phyloP scores from a whole-genome alignment of 768 basidiomycete genomes.

The Aureoboletus auriporus region DNA sequence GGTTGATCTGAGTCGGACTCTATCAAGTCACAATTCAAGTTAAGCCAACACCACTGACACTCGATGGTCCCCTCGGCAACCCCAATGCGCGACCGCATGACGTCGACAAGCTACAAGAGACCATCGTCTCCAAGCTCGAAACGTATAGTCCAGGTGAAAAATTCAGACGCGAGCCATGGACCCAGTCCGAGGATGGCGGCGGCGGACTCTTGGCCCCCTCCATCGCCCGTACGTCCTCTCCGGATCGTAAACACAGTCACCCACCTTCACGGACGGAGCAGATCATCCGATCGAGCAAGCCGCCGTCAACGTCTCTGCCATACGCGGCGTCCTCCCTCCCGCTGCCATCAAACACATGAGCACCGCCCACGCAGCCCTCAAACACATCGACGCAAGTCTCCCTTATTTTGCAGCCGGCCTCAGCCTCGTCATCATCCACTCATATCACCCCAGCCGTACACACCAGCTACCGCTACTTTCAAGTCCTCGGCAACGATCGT shows the following conservation, averaged over 20 bases:
- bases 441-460: slow-evolving; percentile 20
- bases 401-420: slow-evolving; percentile 17
- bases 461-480: slow-evolving; percentile 26
- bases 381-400: slow-evolving; percentile 10
- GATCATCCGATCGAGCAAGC: slow-evolving; percentile 20
- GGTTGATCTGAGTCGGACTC: too few relatives aligned
- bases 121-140: slow-evolving; percentile 21
- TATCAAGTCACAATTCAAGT: too few relatives aligned
- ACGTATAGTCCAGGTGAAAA: slow-evolving; percentile 2
- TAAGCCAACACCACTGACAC: too few relatives aligned
- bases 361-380: slow-evolving; percentile 14
- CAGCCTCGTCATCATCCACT: slow-evolving; percentile 20
- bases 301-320: slow-evolving; percentile 17
- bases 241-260: background rate
- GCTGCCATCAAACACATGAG: slow-evolving; percentile 22
- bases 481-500: slow-evolving; percentile 10
- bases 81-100: slow-evolving; percentile 12
- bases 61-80: too few relatives aligned
- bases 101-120: slow-evolving; percentile 15
- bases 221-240: background rate
- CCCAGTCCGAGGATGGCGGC: slow-evolving; percentile 15
- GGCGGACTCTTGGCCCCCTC: slow-evolving; percentile 18
- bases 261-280: background rate
- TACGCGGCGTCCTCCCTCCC: slow-evolving; percentile 14
- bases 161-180: slow-evolving; percentile 18